These are phyloP conservation scores for Rhizophagus clarus DNA, from an alignment of 192 early-diverging fungal species.

Conservation along the genomic window DNA sequence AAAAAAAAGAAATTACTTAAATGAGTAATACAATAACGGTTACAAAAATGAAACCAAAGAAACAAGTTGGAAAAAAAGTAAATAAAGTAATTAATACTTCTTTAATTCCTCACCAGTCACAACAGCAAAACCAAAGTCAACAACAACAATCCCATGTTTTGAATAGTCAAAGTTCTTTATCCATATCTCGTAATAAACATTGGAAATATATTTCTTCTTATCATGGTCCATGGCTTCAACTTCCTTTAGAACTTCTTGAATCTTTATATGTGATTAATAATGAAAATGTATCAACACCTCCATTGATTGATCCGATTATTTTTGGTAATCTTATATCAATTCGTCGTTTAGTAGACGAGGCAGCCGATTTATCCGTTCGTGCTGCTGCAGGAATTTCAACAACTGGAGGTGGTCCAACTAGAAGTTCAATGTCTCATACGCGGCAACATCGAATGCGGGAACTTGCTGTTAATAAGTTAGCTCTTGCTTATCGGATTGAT, in stretches of 20 bases:
- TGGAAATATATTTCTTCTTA: slow-evolving; percentile 36
- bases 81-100: neutral
- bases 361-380: slow-evolving; percentile 26
- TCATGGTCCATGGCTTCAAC: slow-evolving; percentile 35
- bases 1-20: neutral
- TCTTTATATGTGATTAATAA: slow-evolving; percentile 27
- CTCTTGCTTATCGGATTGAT: slow-evolving; percentile 30
- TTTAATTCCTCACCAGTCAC: neutral
- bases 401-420: slow-evolving; percentile 7
- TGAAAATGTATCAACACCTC: slow-evolving; percentile 24
- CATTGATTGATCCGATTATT: slow-evolving; percentile 26
- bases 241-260: slow-evolving; percentile 32
- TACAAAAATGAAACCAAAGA: slow-evolving; percentile 15
- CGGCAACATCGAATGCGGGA: slow-evolving; percentile 29
- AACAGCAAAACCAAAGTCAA: neutral
- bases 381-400: slow-evolving; percentile 25
- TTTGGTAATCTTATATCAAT: slow-evolving; percentile 30
- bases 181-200: slow-evolving; percentile 30
- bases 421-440: slow-evolving; percentile 29
- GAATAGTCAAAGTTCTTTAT: slow-evolving; percentile 15
- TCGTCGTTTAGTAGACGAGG: slow-evolving; percentile 30
- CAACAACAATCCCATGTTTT: neutral
- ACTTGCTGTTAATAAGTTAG: slow-evolving; percentile 32
- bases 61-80: slow-evolving; percentile 10
- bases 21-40: slow-evolving; percentile 15